Conservation (phyloP, 2,329 filamentous ascomycete species). For the Penicillium sp. region DNA sequence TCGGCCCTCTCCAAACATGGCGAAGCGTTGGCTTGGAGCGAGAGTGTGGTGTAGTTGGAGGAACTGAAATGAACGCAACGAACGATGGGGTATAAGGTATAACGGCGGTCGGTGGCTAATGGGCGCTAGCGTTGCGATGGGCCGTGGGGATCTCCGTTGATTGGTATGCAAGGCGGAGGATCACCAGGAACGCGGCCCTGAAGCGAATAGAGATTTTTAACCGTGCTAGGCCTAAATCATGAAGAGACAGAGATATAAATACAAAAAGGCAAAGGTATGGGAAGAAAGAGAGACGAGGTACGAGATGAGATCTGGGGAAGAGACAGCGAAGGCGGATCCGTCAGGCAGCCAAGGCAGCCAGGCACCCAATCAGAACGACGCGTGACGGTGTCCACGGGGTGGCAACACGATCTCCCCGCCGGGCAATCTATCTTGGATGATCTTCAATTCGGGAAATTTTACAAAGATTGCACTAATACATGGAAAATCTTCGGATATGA, state of each 20-base stretch:
- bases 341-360: conserved; percentile 12
- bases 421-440: not conserved
- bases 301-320: conserved; percentile 9
- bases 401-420: not conserved
- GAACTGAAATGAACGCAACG: conserved; percentile 9
- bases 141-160: conserved; percentile 22
- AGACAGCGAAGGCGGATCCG: conserved; percentile 4
- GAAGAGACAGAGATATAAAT: not conserved
- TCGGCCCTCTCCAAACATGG: conserved; percentile 34
- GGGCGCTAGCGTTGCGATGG: conserved; percentile 14
- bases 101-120: conserved; percentile 19
- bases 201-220: not conserved
- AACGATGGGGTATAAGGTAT: conserved; percentile 17
- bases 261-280: not conserved
- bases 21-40: not conserved
- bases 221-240: not conserved
- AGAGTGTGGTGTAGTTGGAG: not conserved
- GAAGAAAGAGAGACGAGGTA: not conserved
- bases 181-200: conserved; percentile 15
- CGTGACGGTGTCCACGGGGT: conserved; percentile 5
- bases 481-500: not conserved
- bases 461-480: not conserved
- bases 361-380: conserved; percentile 7
- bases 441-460: not conserved
- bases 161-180: conserved; percentile 17